These are phyloP conservation scores for Irpex lacteus DNA, from an alignment of 1,284 basidiomycete species.

Conservation along the genomic window DNA sequence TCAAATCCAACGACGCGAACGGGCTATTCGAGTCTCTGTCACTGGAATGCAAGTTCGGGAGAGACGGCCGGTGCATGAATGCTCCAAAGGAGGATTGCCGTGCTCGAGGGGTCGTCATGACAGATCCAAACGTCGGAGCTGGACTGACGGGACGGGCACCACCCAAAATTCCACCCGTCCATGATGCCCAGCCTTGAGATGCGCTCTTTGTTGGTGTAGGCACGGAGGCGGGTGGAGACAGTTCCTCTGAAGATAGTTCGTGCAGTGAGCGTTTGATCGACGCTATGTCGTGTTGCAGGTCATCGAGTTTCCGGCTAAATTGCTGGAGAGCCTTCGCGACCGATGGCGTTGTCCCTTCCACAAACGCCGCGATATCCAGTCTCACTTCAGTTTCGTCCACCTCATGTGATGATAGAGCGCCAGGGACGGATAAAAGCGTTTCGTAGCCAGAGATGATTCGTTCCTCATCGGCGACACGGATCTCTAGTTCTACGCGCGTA, in stretches of 20 bases:
- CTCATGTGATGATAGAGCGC: constrained; percentile 37
- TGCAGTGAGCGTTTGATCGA: constrained; percentile 58
- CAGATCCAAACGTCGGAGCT: constrained; percentile 59
- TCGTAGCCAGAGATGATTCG: constrained; percentile 71
- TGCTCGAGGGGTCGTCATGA: constrained; percentile 61
- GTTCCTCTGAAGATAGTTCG: constrained; percentile 29
- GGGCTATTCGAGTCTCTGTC: constrained; percentile 28
- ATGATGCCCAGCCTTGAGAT: constrained; percentile 49
- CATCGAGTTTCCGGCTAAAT: constrained; percentile 63
- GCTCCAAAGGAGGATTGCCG: constrained; percentile 43
- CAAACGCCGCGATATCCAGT: constrained; percentile 56
- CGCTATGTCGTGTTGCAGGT: constrained; percentile 81
- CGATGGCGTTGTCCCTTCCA: constrained; percentile 51
- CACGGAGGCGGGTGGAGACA: not conserved
- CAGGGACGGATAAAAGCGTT: constrained; percentile 62
- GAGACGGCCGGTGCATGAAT: constrained; percentile 16
- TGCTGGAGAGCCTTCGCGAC: constrained; percentile 46
- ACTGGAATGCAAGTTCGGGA: not conserved
- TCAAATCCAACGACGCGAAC: constrained; percentile 50
- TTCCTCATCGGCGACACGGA: constrained; percentile 76
- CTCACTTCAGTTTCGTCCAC: constrained; percentile 42
- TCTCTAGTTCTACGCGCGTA: constrained; percentile 83
- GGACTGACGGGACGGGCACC: constrained; percentile 35
- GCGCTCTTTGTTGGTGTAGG: constrained; percentile 18
- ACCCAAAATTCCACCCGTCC: constrained; percentile 46